These are phyloP conservation scores for Debaryomyces hansenii DNA, from an alignment of 805 yeast species.

Conservation along the genomic window DNA sequence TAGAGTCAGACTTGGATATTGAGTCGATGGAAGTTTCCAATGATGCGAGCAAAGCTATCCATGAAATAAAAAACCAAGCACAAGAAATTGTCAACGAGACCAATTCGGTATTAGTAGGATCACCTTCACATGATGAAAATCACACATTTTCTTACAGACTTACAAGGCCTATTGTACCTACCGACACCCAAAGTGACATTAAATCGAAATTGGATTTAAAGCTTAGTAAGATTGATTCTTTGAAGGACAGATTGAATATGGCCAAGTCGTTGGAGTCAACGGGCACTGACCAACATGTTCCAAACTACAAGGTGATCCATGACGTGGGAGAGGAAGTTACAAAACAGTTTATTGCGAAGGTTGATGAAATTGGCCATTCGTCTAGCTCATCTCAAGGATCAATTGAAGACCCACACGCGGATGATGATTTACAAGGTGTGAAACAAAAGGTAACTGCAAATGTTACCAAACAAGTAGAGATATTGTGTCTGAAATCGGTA, in stretches of 20 bases:
- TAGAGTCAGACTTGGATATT: not conserved
- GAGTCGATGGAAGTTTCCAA: not conserved
- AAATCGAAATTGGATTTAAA: not conserved
- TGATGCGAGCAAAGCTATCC: not conserved
- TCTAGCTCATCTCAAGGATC: constrained; percentile 15
- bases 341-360: constrained; percentile 30
- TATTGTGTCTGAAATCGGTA: constrained; percentile 15
- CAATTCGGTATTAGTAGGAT: not conserved
- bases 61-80: not conserved
- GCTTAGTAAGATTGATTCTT: not conserved
- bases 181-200: not conserved
- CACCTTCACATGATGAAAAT: not conserved
- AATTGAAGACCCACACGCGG: constrained; percentile 11
- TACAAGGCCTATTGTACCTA: not conserved
- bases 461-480: constrained; percentile 30
- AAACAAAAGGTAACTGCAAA: constrained; percentile 30
- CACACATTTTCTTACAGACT: not conserved
- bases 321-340: constrained; percentile 35
- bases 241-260: not conserved
- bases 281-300: not conserved
- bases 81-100: not conserved
- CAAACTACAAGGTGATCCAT: constrained; percentile 23
- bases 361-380: constrained; percentile 29
- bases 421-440: constrained; percentile 19
- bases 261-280: not conserved